Conservation (phyloP, 371 early-diverging fungal species). For the Cladochytrium tenue region DNA sequence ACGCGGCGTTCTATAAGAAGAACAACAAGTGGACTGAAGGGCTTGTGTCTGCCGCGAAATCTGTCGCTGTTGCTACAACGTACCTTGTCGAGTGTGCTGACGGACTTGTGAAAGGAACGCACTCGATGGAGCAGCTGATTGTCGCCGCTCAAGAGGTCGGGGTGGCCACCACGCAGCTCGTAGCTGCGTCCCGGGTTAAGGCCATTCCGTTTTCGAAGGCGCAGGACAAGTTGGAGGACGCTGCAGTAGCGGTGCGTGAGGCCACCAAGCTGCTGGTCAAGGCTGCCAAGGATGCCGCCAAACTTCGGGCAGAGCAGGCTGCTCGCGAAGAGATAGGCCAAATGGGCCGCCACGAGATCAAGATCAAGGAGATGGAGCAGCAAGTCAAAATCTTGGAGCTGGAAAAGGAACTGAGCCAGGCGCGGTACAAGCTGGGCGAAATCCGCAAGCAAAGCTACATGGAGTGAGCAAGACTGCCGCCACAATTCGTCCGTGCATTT, state of each 20-base stretch:
- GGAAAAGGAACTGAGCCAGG: slow-evolving; percentile 86
- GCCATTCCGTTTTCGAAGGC: slow-evolving; percentile 86
- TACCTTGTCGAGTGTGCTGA: slow-evolving; percentile 92
- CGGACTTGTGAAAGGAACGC: slow-evolving; percentile 89
- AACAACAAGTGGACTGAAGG: slow-evolving; percentile 99
- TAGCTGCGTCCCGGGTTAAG: slow-evolving; percentile 95
- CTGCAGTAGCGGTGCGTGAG: slow-evolving; percentile 90
- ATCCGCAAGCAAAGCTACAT: slow-evolving; percentile 80
- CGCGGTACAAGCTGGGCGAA: slow-evolving; percentile 85
- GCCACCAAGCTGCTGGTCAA: slow-evolving; percentile 89
- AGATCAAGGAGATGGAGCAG: slow-evolving; percentile 95
- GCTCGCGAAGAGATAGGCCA: slow-evolving; percentile 70
- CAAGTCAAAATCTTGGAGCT: slow-evolving; percentile 93
- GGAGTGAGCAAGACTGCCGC: slow-evolving; percentile 10
- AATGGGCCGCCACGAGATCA: slow-evolving; percentile 87
- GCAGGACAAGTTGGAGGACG: slow-evolving; percentile 86
- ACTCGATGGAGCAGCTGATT: slow-evolving; percentile 88
- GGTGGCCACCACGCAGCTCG: slow-evolving; percentile 95
- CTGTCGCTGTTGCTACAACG: slow-evolving; percentile 90
- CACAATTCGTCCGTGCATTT: no score
- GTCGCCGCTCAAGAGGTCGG: slow-evolving; percentile 95
- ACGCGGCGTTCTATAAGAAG: slow-evolving; percentile 93
- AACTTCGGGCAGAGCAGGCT: slow-evolving; percentile 60
- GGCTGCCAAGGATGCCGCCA: slow-evolving; percentile 84
- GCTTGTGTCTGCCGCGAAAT: slow-evolving; percentile 93